phyloP scores from a whole-genome alignment of 2,329 filamentous ascomycete species.

The Trichoderma cornu-damae region DNA sequence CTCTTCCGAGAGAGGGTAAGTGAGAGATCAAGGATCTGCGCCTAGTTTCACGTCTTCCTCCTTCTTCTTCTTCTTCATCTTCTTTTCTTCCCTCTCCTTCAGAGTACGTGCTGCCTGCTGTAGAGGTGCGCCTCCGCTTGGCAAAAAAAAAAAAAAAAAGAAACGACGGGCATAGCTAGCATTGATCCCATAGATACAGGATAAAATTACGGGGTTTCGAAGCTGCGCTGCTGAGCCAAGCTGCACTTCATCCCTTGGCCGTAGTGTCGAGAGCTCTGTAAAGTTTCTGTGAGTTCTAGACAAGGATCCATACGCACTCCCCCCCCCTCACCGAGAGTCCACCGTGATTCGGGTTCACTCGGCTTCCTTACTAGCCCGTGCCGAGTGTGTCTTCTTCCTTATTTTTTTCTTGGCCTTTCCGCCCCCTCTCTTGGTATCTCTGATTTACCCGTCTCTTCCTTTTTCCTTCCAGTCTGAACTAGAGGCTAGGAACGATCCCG shows the following conservation, averaged over 20 bases:
- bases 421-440: background rate
- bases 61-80: too few relatives aligned
- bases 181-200: too few relatives aligned
- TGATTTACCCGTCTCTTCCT: conserved; percentile 8
- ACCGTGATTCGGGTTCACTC: background rate
- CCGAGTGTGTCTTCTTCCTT: background rate
- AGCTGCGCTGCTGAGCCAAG: too few relatives aligned
- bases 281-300: background rate
- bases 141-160: too few relatives aligned
- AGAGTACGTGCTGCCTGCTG: too few relatives aligned
- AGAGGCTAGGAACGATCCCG: background rate
- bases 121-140: too few relatives aligned
- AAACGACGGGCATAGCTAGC: too few relatives aligned
- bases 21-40: conserved; percentile 2
- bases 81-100: too few relatives aligned
- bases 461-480: background rate
- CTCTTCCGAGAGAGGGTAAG: background rate
- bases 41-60: too few relatives aligned
- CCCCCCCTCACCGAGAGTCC: background rate
- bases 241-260: too few relatives aligned
- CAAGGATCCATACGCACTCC: background rate
- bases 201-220: too few relatives aligned
- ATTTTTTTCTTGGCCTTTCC: background rate
- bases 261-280: too few relatives aligned
- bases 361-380: background rate